Evolutionary conservation across 345 rosid species (phyloP).

Genomic region (Fremontodendron californicum): DNA sequence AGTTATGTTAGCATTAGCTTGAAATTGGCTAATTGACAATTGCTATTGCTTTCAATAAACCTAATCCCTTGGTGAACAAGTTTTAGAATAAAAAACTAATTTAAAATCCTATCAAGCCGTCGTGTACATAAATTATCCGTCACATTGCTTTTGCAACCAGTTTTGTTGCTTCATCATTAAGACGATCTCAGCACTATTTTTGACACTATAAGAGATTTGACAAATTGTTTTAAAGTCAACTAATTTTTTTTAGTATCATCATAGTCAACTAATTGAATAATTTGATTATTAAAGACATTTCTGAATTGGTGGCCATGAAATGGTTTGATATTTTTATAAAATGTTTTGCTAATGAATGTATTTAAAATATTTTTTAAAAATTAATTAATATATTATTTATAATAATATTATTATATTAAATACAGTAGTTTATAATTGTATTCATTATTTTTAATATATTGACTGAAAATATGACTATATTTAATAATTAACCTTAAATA

Average conservation of each 20-base stretch:
- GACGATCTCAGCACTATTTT: background rate
- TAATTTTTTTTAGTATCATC: background rate
- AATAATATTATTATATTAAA: too few species aligned
- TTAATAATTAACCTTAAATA: too few species aligned
- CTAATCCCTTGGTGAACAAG: background rate
- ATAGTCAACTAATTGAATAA: constrained; percentile 11
- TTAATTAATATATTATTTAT: too few species aligned
- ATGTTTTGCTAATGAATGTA: too few species aligned
- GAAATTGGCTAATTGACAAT: background rate
- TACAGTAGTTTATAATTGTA: too few species aligned
- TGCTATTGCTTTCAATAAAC: background rate
- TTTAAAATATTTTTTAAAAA: too few species aligned
- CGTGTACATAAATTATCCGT: background rate
- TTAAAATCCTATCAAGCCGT: background rate
- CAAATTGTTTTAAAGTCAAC: constrained; percentile 14
- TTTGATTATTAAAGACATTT: background rate
- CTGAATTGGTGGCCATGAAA: constrained; percentile 13
- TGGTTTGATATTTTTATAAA: background rate
- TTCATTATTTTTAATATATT: too few species aligned
- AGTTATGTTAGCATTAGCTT: background rate
- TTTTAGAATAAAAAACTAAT: background rate
- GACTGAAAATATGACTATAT: too few species aligned
- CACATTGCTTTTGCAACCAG: background rate
- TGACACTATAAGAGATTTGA: constrained; percentile 12
- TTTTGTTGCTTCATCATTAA: background rate